Evolutionary conservation across 1,284 basidiomycete genomes (phyloP).

Genomic region (Cutaneotrichosporon sp.): DNA sequence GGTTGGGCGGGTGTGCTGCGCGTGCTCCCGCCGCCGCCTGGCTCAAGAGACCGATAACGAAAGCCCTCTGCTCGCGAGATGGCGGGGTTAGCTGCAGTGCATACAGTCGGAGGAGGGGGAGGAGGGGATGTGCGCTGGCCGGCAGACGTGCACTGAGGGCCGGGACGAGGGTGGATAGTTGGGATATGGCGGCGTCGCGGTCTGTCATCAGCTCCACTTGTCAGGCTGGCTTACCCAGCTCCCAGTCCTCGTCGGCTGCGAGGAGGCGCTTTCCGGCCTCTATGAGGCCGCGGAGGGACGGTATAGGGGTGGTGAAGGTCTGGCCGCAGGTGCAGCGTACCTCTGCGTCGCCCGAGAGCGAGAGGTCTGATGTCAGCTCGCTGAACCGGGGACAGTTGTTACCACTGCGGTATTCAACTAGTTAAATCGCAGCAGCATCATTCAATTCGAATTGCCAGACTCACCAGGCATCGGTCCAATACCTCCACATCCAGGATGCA

Average conservation of each 20-base stretch:
- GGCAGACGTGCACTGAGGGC: conserved; percentile 67
- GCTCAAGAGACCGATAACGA: conserved; percentile 60
- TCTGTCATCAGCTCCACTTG: conserved; percentile 1
- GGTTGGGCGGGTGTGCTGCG: conserved; percentile 63
- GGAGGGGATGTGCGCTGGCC: conserved; percentile 69
- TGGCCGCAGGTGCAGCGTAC: conserved; percentile 57
- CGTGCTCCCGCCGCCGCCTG: conserved; percentile 62
- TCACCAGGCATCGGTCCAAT: conserved; percentile 34
- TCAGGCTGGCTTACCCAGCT: conserved; percentile 42
- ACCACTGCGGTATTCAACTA: no score
- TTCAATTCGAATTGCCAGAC: conserved; percentile 4
- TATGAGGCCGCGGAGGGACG: conserved; percentile 59
- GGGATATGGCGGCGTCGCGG: conserved; percentile 61
- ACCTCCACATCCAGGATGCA: conserved; percentile 36
- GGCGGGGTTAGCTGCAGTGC: conserved; percentile 35
- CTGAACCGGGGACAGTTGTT: no score
- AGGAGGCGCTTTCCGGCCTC: conserved; percentile 68
- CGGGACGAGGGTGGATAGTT: conserved; percentile 63
- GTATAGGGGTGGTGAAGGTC: conserved; percentile 57
- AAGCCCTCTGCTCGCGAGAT: conserved; percentile 25
- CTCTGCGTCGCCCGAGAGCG: conserved; percentile 3
- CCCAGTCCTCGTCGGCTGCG: conserved; percentile 64
- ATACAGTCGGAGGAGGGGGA: conserved; percentile 68
- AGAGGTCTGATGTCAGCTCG: conserved; percentile 22
- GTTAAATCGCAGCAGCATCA: no score